Base-by-base conservation (phyloP, 2,329 filamentous ascomycete genomes). In the Pseudogymnoascus sp. region DNA sequence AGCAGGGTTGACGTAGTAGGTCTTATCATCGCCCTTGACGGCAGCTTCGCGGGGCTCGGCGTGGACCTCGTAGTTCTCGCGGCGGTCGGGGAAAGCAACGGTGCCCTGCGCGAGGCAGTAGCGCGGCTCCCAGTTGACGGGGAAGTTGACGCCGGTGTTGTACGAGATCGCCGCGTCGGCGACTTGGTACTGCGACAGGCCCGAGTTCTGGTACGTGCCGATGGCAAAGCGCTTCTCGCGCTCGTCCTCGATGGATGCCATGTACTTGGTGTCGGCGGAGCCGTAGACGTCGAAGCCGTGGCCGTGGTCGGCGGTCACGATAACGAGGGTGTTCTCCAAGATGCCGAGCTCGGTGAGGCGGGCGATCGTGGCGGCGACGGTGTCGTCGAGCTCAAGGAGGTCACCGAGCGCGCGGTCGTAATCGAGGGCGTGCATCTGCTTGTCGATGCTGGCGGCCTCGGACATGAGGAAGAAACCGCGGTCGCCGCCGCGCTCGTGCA, bases 231-330 rank as follows among this genome's bases (percentile, higher is more conserved):
- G 88, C 82, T 92, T 93, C 70, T 83, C 77, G 69, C 91, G 87
- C 16, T 13, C 31, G 29, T 59, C 80, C 6, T 79, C 75, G 69
- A 91, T 84, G 3, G 82, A 81, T 14, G 82, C 78, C 56, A 93
- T 80, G 76, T 93, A 95, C 72, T 88, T 79, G 16, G 90, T 95
- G 72, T 96, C 91, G 59, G 91, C 89, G 67, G 82, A 86, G 66
- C 91, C 91, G 73, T 88, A 93, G 68, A 96, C 91, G 69, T 93
- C 91, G 73, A 96, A 96, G 63, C 91, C 91, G 77, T 96, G 91
- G 44, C 91, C 91, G 79, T 95, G 91, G 72, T 96, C 90, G n/a
- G 90, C 88, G 2, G 90, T 91, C 59, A 95, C 89, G 60, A 96
- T 73, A 67, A 96, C 81, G 3, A 93, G 83, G 0, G 91, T 96